These are phyloP conservation scores for Knufia fluminis DNA, from an alignment of 2,329 filamentous ascomycete genomes.

Conservation along the genomic window DNA sequence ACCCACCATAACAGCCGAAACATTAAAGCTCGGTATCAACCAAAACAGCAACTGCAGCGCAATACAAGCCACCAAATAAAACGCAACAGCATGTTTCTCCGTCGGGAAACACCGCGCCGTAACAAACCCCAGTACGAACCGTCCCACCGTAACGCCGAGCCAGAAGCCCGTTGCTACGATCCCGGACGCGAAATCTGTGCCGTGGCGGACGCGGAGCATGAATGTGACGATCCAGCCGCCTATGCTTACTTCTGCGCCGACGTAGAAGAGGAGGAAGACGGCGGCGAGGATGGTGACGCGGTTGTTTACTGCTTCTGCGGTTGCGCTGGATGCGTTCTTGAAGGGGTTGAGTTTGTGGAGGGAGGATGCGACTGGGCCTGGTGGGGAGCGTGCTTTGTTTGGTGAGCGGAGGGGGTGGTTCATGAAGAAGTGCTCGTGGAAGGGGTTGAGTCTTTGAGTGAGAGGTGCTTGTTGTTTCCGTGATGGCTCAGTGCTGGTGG, in stretches of 20 bases:
- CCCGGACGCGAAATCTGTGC: constrained; percentile 60
- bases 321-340: constrained; percentile 32
- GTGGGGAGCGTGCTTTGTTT: neutral
- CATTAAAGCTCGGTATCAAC: constrained; percentile 64
- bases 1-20: constrained; percentile 60
- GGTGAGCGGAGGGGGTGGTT: neutral
- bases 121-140: constrained; percentile 61
- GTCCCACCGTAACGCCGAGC: constrained; percentile 65
- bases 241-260: constrained; percentile 61
- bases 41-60: constrained; percentile 64
- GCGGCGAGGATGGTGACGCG: constrained; percentile 60
- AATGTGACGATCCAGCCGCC: constrained; percentile 71
- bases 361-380: neutral
- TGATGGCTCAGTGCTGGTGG: neutral
- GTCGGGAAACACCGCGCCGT: constrained; percentile 49
- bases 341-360: constrained; percentile 25
- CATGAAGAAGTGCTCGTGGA: constrained; percentile 4
- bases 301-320: constrained; percentile 25
- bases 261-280: constrained; percentile 67
- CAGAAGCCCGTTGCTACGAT: constrained; percentile 66
- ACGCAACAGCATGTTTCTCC: constrained; percentile 53
- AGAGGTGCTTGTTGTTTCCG: constrained; percentile 9
- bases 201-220: constrained; percentile 69
- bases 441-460: constrained; percentile 25
- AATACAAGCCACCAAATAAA: constrained; percentile 55